phyloP scores from a whole-genome alignment of 257 asterid species.

The Lithospermum erythrorhizon region DNA sequence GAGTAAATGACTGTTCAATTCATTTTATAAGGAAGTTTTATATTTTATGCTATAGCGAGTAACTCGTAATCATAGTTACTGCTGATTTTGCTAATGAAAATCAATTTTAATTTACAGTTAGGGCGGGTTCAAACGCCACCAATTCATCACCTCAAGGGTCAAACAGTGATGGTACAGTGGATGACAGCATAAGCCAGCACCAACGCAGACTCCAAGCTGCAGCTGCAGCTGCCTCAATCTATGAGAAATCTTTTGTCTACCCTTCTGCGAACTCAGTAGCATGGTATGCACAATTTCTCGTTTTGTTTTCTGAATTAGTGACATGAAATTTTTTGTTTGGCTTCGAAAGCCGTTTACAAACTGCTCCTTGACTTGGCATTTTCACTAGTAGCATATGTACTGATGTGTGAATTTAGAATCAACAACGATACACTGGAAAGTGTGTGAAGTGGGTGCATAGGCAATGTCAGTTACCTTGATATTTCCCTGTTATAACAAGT shows the following conservation, averaged over 20 bases:
- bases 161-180: constrained; percentile 24
- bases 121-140: constrained; percentile 45
- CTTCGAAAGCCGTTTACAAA: too few species aligned
- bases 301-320: constrained; percentile 5
- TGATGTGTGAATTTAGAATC: too few species aligned
- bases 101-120: constrained; percentile 4
- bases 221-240: constrained; percentile 67
- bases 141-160: constrained; percentile 54
- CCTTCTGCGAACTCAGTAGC: constrained; percentile 47
- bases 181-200: constrained; percentile 44
- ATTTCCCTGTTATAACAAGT: too few species aligned
- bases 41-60: background rate
- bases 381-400: background rate
- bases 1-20: background rate
- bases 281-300: constrained; percentile 36
- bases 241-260: constrained; percentile 84
- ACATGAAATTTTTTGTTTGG: background rate
- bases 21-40: too few species aligned
- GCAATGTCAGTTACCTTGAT: too few species aligned
- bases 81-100: constrained; percentile 7
- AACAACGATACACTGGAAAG: too few species aligned
- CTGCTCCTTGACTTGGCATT: too few species aligned
- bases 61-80: constrained; percentile 6
- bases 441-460: too few species aligned
- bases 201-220: constrained; percentile 86